phyloP scores from a whole-genome alignment of 176 grass and related monocot genomes.

The Ampelocalamus luodianensis region DNA sequence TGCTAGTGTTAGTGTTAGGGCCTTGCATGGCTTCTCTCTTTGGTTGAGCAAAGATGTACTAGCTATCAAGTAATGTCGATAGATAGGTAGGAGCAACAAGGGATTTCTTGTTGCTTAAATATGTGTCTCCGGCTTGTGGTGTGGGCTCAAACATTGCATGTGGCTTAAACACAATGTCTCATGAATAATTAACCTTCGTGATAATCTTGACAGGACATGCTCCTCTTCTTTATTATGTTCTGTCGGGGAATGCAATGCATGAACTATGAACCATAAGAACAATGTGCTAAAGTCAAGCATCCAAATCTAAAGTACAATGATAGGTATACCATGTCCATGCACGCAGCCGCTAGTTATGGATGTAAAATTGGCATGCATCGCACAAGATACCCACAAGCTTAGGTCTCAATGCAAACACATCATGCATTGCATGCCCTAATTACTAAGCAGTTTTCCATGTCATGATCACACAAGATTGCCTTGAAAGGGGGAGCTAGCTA shows the following conservation, averaged over 20 bases:
- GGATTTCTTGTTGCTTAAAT: conserved; percentile 7
- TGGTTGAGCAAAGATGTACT: background rate
- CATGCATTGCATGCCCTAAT: background rate
- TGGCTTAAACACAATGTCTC: background rate
- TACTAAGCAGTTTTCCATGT: background rate
- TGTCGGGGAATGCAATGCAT: conserved; percentile 1
- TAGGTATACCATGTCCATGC: background rate
- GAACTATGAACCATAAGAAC: conserved; percentile 2
- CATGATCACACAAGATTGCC: background rate
- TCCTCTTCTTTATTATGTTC: background rate
- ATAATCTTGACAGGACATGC: conserved; percentile 3
- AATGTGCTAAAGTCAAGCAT: background rate
- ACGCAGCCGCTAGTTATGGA: background rate
- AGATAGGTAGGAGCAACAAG: too few species aligned
- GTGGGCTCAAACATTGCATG: conserved; percentile 21
- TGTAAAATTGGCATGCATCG: background rate
- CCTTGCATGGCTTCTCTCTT: conserved; percentile 51
- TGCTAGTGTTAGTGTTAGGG: background rate
- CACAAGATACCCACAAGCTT: background rate
- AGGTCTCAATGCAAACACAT: too few species aligned
- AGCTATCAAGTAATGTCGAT: background rate
- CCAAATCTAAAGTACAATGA: background rate
- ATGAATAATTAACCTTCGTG: background rate
- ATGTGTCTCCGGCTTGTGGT: background rate
- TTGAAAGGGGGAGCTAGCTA: background rate